Base-by-base conservation (phyloP, 805 yeast species). In the Barnettozyma californica region DNA sequence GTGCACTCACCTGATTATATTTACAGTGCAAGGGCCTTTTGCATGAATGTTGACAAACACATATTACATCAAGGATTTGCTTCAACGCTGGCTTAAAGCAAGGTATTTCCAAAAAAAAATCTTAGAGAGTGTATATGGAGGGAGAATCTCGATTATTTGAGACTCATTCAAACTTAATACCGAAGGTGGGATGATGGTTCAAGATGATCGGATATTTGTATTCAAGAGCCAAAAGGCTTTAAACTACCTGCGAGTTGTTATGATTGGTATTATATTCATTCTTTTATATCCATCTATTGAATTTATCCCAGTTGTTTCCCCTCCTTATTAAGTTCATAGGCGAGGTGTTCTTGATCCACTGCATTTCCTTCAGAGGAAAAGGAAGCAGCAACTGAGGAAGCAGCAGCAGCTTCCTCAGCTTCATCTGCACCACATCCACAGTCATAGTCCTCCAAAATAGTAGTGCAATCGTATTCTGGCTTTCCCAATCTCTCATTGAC, bases 391-490 rank as follows among this genome's bases (percentile, higher is more conserved):
- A 52, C 55, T 29, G 50, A 52, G 47, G 71, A 81, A 9, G 59
- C 68, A 26, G 51, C 57, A 34, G 51, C 54, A 47, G 73, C 81
- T 7, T 60, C 68, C 43, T 69, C 74, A 6, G 58, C 68, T 55
- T 76, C 79, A 57, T 82, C 92, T 44, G 81, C 95, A 1, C 94
- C 96, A 68, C 99, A 92, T 0, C 99, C 99, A 71, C 99, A 92
- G 60, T 91, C 96, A 66, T 94, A 94, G 66, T 88, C 94, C 56
- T 89, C 97, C 46, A 87, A 70, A 48, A 94, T 85, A 8, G 77
- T 80, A 2, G 87, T 74, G 64, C 99, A 94, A 64, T 94, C 97
- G 64, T 89, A 94, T 16, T 74, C 71, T 1, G 76, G 78, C 57
- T 91, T 88, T 5, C 73, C 73, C 40, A 91, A 71, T 45, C 84